Percentiles rank a stretch among this genome's conserved stretches.
These are phyloP conservation scores for Sungouiozyma intestinalis DNA, from an alignment of 805 yeast species.

Conservation along the genomic window DNA sequence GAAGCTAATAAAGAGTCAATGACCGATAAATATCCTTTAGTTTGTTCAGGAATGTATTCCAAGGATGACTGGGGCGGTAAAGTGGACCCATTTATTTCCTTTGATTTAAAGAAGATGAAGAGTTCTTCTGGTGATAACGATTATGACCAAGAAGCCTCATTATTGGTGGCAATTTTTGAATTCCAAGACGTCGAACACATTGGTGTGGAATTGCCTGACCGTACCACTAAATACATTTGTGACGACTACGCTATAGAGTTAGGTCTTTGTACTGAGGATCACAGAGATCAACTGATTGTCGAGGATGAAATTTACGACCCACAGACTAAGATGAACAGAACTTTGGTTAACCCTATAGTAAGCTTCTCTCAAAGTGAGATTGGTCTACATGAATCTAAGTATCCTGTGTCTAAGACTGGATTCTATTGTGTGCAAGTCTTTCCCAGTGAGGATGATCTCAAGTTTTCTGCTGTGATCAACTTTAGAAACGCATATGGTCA, in stretches of 20 bases:
- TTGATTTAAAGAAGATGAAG: slow-evolving; percentile 31
- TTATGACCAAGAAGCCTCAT: slow-evolving; percentile 19
- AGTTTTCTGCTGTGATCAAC: slow-evolving; percentile 57
- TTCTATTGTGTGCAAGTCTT: slow-evolving; percentile 83
- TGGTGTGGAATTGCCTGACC: slow-evolving; percentile 44
- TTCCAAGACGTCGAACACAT: slow-evolving; percentile 63
- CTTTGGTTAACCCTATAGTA: slow-evolving; percentile 43
- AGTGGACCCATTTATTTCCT: slow-evolving; percentile 49
- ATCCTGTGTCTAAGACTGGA: slow-evolving; percentile 66
- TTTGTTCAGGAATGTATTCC: slow-evolving; percentile 86
- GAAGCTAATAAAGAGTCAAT: slow-evolving; percentile 37
- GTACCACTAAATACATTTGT: slow-evolving; percentile 55
- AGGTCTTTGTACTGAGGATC: slow-evolving; percentile 43
- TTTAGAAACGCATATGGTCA: slow-evolving; percentile 91
- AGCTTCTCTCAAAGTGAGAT: slow-evolving; percentile 44
- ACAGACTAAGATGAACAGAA: slow-evolving; percentile 41
- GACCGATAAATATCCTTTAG: slow-evolving; percentile 44
- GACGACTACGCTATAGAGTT: slow-evolving; percentile 52
- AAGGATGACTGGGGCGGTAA: slow-evolving; percentile 82
- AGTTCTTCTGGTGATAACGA: slow-evolving; percentile 27
- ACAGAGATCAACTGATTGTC: slow-evolving; percentile 56
- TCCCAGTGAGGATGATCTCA: slow-evolving; percentile 32
- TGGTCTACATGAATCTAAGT: slow-evolving; percentile 53
- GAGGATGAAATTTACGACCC: slow-evolving; percentile 32
- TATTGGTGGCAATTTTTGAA: slow-evolving; percentile 73